Evolutionary conservation across 2,329 filamentous ascomycete genomes (phyloP).

Genomic region (Chrysosporium queenslandicum): DNA sequence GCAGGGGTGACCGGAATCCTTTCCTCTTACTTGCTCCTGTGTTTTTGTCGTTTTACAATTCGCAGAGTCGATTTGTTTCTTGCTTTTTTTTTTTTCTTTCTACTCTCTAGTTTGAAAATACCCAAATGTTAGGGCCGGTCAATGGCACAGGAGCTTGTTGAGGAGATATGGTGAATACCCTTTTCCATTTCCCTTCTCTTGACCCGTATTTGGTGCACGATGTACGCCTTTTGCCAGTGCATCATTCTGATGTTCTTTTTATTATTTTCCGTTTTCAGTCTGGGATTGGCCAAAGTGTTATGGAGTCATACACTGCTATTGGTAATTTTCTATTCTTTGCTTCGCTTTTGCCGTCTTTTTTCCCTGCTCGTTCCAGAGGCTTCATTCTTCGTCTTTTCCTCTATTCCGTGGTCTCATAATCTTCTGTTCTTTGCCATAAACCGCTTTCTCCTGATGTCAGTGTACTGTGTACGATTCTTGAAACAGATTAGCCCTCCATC

Average conservation of each 20-base stretch:
- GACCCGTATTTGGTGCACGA: slow-evolving; percentile 12
- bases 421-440: background rate
- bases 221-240: background rate
- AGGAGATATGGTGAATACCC: slow-evolving; percentile 13
- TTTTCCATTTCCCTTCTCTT: slow-evolving; percentile 5
- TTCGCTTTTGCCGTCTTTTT: background rate
- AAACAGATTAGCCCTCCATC: background rate
- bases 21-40: background rate
- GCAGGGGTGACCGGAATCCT: slow-evolving; percentile 5
- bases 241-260: background rate
- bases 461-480: background rate
- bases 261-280: background rate
- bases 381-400: too few species aligned
- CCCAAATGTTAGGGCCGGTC: slow-evolving; percentile 2
- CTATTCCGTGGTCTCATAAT: background rate
- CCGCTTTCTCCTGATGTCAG: background rate
- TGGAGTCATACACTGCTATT: slow-evolving; percentile 2
- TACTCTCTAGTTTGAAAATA: slow-evolving; percentile 14
- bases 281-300: slow-evolving; percentile 3
- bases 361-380: too few species aligned
- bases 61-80: background rate
- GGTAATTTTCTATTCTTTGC: background rate
- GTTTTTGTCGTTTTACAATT: slow-evolving; percentile 6
- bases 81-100: slow-evolving; percentile 13
- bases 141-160: slow-evolving; percentile 12